Conservation (phyloP, 208 protist genomes). For the Leishmania lainsoni region DNA sequence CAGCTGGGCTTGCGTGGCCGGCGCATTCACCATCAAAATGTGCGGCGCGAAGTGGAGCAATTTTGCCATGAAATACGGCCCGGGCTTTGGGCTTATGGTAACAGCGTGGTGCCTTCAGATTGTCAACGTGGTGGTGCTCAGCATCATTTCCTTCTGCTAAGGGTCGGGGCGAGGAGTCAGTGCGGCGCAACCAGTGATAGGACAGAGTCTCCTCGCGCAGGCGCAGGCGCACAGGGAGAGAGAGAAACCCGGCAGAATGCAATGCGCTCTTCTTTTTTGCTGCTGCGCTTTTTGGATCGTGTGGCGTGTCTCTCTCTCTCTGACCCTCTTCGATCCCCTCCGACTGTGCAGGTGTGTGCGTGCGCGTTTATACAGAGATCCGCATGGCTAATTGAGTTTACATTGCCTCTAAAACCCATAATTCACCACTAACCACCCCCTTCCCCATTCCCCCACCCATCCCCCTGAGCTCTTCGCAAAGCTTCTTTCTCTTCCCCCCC, state of each 20-base stretch:
- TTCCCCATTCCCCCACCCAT: too few relatives aligned
- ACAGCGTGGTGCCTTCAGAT: slow-evolving; percentile 23
- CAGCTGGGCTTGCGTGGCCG: slow-evolving; percentile 16
- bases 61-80: not conserved
- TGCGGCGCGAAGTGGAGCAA: not conserved
- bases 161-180: not conserved
- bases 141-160: not conserved
- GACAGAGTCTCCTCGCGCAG: not conserved
- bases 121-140: slow-evolving; percentile 13
- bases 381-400: too few relatives aligned
- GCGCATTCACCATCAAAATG: not conserved
- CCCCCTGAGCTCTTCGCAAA: too few relatives aligned
- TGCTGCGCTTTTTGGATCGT: not conserved
- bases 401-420: too few relatives aligned
- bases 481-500: too few relatives aligned
- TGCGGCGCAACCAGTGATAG: not conserved
- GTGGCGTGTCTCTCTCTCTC: not conserved
- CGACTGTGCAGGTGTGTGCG: too few relatives aligned
- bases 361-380: too few relatives aligned
- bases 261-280: not conserved
- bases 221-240: not conserved
- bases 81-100: slow-evolving; percentile 32
- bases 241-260: not conserved
- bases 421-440: too few relatives aligned
- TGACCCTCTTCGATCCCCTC: not conserved